Base-by-base conservation (phyloP, 2,329 filamentous ascomycete species). In the Plectosphaerella plurivora region DNA sequence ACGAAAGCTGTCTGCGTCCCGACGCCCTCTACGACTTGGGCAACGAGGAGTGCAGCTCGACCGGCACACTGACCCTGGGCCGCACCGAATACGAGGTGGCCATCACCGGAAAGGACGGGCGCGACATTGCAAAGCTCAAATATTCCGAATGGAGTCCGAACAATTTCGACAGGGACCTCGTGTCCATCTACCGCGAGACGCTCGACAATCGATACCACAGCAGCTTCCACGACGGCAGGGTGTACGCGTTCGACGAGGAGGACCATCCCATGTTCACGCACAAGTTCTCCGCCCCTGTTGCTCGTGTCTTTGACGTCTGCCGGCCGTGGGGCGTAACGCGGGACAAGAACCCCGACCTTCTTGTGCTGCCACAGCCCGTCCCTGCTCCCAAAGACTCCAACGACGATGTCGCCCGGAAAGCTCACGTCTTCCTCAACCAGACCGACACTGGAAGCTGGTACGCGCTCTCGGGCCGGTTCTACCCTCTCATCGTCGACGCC, bases 81-180 rank as follows among this genome's bases (percentile, higher is more conserved):
- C 83, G 90, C 49, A 91, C 90, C 39, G 91, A 97, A 67, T 99
- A 99, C 69, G 93, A 83, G 6, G 87, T 99, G 55, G 84, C 81
- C 52, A 95, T 99, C 45, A 87, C 91, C 58, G 86, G 89, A 55
- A 82, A 79, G 45, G 82, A 88, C 59, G 86, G 87, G 2, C 82
- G 87, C 54, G 82, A 84, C 8, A 87, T 99, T 56, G 96, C 91
- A 63, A 96, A 90, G 0, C 82, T 99, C 60, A 92, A 85, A 59
- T 99, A 95, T 65, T 88, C 91, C 11, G 94, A 99, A 68, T 99
- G 94, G 94, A 86, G 85, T 1, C 89, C 92, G 14, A 99, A 99
- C 68, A 95, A 88, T 54, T 89, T 86, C 55, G 93, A 99, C 68
- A 83, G 83, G 57, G 94, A 99, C 65, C 82, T 99, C 7, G 86